A percentile compares a stretch with the other conserved stretches of the same genome.
Conservation (phyloP, 169 alveolate species). For the Perkinsus chesapeaki region DNA sequence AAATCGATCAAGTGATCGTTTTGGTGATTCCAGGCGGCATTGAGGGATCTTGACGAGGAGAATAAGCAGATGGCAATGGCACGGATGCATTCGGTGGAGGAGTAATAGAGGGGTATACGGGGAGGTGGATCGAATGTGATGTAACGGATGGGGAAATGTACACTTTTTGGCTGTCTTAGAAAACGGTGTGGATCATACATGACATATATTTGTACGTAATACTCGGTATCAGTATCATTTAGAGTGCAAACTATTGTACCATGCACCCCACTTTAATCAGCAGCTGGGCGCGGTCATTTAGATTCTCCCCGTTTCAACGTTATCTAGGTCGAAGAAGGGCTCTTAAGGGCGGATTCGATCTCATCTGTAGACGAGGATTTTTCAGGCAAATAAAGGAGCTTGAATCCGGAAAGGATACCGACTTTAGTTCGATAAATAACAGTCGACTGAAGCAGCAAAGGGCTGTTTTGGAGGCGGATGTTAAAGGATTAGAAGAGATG, state of each 20-base stretch:
- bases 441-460: background rate
- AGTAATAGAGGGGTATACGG: background rate
- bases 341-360: too few relatives aligned
- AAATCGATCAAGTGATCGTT: background rate
- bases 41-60: background rate
- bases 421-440: background rate
- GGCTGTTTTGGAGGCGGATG: background rate
- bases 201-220: too few relatives aligned
- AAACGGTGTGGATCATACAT: too few relatives aligned
- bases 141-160: too few relatives aligned
- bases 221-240: too few relatives aligned
- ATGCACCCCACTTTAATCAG: too few relatives aligned
- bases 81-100: background rate
- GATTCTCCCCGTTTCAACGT: too few relatives aligned
- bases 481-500: background rate
- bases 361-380: too few relatives aligned
- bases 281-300: too few relatives aligned
- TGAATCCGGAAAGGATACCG: background rate
- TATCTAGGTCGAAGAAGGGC: too few relatives aligned
- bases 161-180: too few relatives aligned
- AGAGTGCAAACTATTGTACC: too few relatives aligned
- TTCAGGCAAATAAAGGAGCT: background rate
- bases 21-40: background rate
- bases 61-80: background rate
- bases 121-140: background rate